Evolutionary conservation across 768 basidiomycete genomes (phyloP).

Genomic region (Pleurotus tuoliensis): DNA sequence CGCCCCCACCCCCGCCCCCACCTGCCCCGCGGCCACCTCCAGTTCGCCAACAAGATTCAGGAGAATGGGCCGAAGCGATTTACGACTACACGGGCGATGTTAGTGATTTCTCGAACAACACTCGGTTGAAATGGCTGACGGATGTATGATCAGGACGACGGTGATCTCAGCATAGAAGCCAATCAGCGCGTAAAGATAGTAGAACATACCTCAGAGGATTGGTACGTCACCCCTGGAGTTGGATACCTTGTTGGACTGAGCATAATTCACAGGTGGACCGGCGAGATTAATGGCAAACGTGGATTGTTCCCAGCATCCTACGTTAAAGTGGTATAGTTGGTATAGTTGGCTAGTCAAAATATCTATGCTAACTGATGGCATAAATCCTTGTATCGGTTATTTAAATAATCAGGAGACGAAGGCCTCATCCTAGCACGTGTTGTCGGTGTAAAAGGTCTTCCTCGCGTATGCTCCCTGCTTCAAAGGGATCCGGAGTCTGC

Average conservation of each 20-base stretch:
- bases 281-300: constrained; percentile 51
- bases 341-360: background rate
- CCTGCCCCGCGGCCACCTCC: constrained; percentile 24
- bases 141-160: constrained; percentile 48
- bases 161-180: constrained; percentile 58
- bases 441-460: background rate
- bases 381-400: no score
- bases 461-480: background rate
- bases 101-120: background rate
- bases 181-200: constrained; percentile 59
- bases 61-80: constrained; percentile 76
- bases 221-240: constrained; percentile 39
- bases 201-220: constrained; percentile 70
- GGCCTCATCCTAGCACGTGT: background rate
- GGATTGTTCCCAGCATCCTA: constrained; percentile 70
- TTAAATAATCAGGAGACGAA: no score
- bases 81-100: constrained; percentile 74
- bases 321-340: constrained; percentile 51
- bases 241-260: constrained; percentile 9
- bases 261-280: constrained; percentile 54
- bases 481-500: background rate
- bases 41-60: constrained; percentile 30
- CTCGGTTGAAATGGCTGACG: background rate
- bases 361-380: no score
- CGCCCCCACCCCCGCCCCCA: constrained; percentile 20